Evolutionary conservation across 176 grass and related monocot genomes (phyloP).

Genomic region (Triticum timopheevii): DNA sequence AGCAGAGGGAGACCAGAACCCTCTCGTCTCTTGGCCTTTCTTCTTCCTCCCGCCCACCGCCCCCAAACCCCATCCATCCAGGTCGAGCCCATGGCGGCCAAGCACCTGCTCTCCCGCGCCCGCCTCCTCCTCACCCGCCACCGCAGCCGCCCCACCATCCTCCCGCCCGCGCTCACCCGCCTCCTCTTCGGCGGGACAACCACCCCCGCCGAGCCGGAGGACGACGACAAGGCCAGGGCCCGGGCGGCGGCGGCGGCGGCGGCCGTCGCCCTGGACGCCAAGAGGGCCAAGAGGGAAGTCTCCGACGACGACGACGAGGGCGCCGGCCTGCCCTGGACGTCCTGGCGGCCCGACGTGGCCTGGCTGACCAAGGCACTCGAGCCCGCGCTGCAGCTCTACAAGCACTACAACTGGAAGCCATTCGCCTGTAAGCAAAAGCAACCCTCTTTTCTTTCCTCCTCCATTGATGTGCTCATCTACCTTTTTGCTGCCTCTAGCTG

Average conservation of each 20-base stretch:
- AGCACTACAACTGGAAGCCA: conserved; percentile 84
- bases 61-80: background rate
- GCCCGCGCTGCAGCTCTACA: conserved; percentile 76
- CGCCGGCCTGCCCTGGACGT: conserved; percentile 47
- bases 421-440: conserved; percentile 40
- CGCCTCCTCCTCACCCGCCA: conserved; percentile 41
- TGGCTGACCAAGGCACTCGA: conserved; percentile 92
- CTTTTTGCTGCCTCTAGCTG: background rate
- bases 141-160: conserved; percentile 2
- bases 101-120: conserved; percentile 53
- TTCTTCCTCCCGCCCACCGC: background rate
- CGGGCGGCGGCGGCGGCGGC: too few species aligned
- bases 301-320: conserved; percentile 37
- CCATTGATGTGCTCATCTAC: too few species aligned
- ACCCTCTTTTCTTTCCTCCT: too few species aligned
- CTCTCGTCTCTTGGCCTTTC: too few species aligned
- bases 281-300: conserved; percentile 6
- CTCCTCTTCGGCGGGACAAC: conserved; percentile 53
- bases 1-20: too few species aligned
- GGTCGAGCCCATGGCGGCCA: conserved; percentile 59
- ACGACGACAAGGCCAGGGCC: conserved; percentile 29
- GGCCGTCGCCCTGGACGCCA: conserved; percentile 23
- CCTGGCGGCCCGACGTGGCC: conserved; percentile 77
- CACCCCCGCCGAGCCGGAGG: conserved; percentile 28
- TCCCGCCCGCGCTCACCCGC: conserved; percentile 35